These are phyloP conservation scores for Fusarium luffae DNA, from an alignment of 2,329 filamentous ascomycete species.

Conservation along the genomic window DNA sequence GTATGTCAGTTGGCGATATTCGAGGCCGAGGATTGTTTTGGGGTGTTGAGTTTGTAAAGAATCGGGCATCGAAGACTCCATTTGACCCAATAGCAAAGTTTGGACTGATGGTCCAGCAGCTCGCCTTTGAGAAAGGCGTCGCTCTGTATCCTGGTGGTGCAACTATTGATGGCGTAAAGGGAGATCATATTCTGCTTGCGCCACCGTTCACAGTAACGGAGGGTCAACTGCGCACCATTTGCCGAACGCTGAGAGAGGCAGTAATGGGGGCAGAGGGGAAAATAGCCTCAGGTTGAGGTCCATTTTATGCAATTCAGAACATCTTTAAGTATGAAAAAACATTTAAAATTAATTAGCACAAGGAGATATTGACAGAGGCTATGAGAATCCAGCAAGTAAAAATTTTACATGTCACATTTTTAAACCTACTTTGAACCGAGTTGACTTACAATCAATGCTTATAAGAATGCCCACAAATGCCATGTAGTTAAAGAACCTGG, in stretches of 20 bases:
- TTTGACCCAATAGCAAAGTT: slow-evolving; percentile 49
- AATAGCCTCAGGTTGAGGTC: neutral
- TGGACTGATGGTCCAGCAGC: slow-evolving; percentile 44
- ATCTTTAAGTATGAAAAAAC: accelerated
- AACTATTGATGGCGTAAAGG: slow-evolving; percentile 66
- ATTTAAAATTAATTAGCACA: no score
- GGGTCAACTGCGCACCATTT: slow-evolving; percentile 38
- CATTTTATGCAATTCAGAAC: neutral
- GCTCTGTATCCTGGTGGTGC: slow-evolving; percentile 72
- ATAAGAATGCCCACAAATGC: neutral
- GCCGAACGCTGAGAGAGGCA: slow-evolving; percentile 17
- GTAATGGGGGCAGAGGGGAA: slow-evolving; percentile 22
- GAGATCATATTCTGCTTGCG: slow-evolving; percentile 75
- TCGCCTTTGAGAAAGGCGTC: slow-evolving; percentile 50
- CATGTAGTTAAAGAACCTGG: neutral
- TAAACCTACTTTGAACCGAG: no score
- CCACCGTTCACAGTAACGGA: slow-evolving; percentile 73
- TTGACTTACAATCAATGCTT: neutral
- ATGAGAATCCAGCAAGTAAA: accelerated
- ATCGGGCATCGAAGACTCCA: slow-evolving; percentile 49
- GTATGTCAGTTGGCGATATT: slow-evolving; percentile 7
- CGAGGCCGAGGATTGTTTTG: slow-evolving; percentile 53
- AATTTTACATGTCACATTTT: accelerated
- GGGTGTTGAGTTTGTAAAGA: slow-evolving; percentile 58
- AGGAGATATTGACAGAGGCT: no score